Base-by-base conservation (phyloP, 2,329 filamentous ascomycete species). In the Arthrobotrys entomopaga region DNA sequence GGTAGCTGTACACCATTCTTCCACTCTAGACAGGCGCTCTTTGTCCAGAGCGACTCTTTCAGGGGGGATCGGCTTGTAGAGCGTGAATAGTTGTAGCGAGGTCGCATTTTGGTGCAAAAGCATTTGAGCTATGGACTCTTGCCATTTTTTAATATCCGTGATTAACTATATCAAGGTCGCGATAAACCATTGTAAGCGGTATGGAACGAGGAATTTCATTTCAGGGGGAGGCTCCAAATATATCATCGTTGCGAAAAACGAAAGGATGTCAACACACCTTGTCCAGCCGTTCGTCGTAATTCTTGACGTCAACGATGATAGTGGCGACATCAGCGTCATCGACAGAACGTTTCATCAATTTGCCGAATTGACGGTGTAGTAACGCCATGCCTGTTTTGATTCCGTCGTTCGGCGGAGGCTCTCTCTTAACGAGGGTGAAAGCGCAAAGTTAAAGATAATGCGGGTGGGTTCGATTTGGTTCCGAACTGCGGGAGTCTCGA, bases 301-400 rank as follows among this genome's bases (percentile, higher is more conserved):
- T 65, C 26, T 63, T 75, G 65, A 75, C 65, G 63, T 75, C 71
- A 65, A 53, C 46, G 54, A 75, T 75, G 53, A 75, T 54, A 3
- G 43, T 46, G 10, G 60, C 64, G n/a, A 75, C 71, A 20, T 75
- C 60, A 40, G 60, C 65, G 29, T 75, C 71, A 22, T 75, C 71
- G 49, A 53, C 71, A 48, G 71, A 70, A 57, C 71, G 64, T 24
- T 75, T 75, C 46, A 69, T 42, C 58, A 75, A 38, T 63, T 70
- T 75, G 19, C 71, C 71, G 54, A 75, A 50, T 38, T 57, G 40
- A 10, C 71, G 64, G 7, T 75, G 65, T 19, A 75, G 3, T n/a
- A 58, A 16, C 29, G 65, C 49, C 71, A 75, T 75, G n/a, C 5
- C 5, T 13, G 3, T 50, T 13, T 50, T n/a, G 7, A 11, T 3